These are phyloP conservation scores for Alliaria petiolata DNA, from an alignment of 345 rosid species.

Conservation along the genomic window DNA sequence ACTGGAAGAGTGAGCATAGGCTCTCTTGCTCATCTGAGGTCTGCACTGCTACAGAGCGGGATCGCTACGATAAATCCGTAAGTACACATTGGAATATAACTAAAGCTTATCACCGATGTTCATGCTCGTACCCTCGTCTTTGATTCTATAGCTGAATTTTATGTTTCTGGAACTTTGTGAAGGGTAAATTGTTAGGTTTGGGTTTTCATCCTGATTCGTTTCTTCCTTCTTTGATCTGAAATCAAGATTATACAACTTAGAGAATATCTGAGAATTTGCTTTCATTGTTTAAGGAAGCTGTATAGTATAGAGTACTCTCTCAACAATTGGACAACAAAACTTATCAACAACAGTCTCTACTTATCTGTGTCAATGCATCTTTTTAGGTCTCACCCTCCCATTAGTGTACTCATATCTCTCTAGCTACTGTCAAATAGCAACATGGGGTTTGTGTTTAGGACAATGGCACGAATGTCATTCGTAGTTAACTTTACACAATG, in stretches of 20 bases:
- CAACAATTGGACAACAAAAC: too few relatives aligned
- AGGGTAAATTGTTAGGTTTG: background rate
- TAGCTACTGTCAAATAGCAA: background rate
- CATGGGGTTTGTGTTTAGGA: background rate
- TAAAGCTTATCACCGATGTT: background rate
- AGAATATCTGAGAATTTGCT: background rate
- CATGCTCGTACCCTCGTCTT: too few relatives aligned
- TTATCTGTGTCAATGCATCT: too few relatives aligned
- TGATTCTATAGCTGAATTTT: background rate
- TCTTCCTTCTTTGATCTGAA: background rate
- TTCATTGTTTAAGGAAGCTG: background rate
- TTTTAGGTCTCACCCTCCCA: background rate
- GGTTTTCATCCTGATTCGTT: background rate
- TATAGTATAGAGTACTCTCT: background rate
- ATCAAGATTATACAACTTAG: background rate
- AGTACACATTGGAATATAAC: slow-evolving; percentile 9
- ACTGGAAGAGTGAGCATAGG: slow-evolving; percentile 88
- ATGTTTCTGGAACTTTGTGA: background rate
- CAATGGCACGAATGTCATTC: background rate
- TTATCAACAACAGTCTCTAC: too few relatives aligned
- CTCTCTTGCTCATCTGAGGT: slow-evolving; percentile 61
- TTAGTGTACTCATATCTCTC: background rate
- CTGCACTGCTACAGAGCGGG: slow-evolving; percentile 80
- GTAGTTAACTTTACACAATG: background rate
- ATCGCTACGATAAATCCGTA: slow-evolving; percentile 81